phyloP scores from a whole-genome alignment of 2,329 filamentous ascomycete species.

The Grosmannia serpens region DNA sequence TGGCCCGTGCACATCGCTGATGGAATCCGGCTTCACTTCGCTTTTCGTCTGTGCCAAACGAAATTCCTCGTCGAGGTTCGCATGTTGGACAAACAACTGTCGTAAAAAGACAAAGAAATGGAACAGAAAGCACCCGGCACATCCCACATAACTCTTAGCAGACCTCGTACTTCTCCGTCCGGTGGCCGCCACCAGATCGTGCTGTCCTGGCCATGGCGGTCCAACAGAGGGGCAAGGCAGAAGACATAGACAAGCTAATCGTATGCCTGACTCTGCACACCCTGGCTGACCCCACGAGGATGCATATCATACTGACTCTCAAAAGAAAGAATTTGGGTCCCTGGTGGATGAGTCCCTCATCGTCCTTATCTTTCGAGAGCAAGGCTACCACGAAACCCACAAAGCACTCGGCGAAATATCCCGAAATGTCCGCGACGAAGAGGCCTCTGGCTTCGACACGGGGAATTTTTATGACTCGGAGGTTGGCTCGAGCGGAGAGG shows the following conservation, averaged over 20 bases:
- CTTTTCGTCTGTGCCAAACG: no score
- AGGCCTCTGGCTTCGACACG: constrained; percentile 66
- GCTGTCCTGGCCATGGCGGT: neutral
- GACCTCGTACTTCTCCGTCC: neutral
- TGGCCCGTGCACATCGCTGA: neutral
- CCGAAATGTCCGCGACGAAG: constrained; percentile 51
- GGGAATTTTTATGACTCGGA: constrained; percentile 42
- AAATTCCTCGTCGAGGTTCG: neutral
- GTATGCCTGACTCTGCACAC: neutral
- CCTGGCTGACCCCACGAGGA: neutral
- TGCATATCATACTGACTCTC: neutral
- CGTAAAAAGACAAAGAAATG: neutral
- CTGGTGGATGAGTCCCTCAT: constrained; percentile 69
- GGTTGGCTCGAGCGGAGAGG: neutral
- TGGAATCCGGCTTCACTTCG: neutral
- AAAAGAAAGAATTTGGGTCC: constrained; percentile 58
- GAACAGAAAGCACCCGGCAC: neutral
- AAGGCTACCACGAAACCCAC: constrained; percentile 44
- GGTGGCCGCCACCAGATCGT: neutral
- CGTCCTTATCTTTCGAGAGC: constrained; percentile 64
- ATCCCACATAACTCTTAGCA: neutral
- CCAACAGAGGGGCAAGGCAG: neutral
- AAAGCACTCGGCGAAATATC: constrained; percentile 55
- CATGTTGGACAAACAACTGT: neutral
- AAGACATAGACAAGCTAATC: neutral